A percentile compares a stretch with the other conserved stretches of the same genome.
phyloP scores from a whole-genome alignment of 345 rosid species.

The Lepidium aucheri region DNA sequence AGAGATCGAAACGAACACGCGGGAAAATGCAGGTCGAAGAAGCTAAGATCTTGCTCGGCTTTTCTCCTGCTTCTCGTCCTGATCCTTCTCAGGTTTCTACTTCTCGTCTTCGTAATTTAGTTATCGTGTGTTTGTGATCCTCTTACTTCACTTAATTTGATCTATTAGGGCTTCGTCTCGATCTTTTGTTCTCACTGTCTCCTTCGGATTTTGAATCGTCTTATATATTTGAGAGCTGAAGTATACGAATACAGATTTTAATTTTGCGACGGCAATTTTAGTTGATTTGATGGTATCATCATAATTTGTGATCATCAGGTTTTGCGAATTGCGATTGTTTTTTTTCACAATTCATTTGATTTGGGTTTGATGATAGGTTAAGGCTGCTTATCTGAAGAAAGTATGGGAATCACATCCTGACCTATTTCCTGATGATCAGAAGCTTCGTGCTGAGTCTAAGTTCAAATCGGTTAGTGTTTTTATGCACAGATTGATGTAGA shows the following conservation, averaged over 20 bases:
- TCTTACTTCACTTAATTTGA: not conserved
- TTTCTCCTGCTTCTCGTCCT: slow-evolving; percentile 62
- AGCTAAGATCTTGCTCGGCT: slow-evolving; percentile 65
- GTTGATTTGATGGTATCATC: not conserved
- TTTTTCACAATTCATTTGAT: not conserved
- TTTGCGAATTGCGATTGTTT: too few relatives aligned
- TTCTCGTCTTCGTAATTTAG: not conserved
- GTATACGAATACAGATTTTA: not conserved
- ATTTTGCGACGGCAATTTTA: not conserved
- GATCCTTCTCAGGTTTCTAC: slow-evolving; percentile 47
- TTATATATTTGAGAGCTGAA: not conserved
- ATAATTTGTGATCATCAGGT: not conserved
- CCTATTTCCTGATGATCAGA: slow-evolving; percentile 60
- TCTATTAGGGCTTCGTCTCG: not conserved
- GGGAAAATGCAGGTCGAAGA: slow-evolving; percentile 69
- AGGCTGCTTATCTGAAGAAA: slow-evolving; percentile 74
- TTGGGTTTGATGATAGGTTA: slow-evolving; percentile 39
- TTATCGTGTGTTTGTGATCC: not conserved
- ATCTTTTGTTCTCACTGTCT: not conserved
- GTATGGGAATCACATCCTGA: slow-evolving; percentile 94
- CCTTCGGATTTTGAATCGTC: not conserved
- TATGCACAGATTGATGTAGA: too few relatives aligned
- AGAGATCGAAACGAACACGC: not conserved
- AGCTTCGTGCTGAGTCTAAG: slow-evolving; percentile 58
- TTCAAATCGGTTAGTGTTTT: slow-evolving; percentile 50